Conservation (phyloP, 2,329 filamentous ascomycete species). For the Trichoderma hamatum region DNA sequence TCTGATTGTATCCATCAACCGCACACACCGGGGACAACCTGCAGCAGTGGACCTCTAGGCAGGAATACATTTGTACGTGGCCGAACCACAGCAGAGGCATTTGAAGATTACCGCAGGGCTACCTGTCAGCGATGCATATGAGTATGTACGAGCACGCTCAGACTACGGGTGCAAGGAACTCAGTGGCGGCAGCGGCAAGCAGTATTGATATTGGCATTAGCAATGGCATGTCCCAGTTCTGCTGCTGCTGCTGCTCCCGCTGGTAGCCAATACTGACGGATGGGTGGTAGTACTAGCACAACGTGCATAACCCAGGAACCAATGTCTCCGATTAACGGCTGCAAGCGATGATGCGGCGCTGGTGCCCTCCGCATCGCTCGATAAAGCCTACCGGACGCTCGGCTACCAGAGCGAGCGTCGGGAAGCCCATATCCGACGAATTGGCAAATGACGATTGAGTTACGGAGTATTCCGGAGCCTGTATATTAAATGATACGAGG, state of each 20-base stretch:
- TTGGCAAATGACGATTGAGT: not conserved
- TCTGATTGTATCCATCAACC: not conserved
- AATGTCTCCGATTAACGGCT: slow-evolving; percentile 22
- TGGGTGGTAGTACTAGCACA: not conserved
- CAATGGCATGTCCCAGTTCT: not conserved
- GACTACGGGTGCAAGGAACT: not conserved
- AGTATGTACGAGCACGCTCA: not conserved
- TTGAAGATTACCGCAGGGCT: not conserved
- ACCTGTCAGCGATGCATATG: slow-evolving; percentile 3
- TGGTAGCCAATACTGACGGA: not conserved
- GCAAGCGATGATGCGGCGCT: slow-evolving; percentile 7
- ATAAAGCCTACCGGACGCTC: not conserved
- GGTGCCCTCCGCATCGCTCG: not conserved
- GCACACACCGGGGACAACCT: slow-evolving; percentile 6
- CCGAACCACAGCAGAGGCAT: slow-evolving; percentile 13
- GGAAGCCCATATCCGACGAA: slow-evolving; percentile 18
- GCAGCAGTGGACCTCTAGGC: slow-evolving; percentile 19
- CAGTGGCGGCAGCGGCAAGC: not conserved
- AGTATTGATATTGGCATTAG: not conserved
- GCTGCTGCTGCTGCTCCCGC: not conserved
- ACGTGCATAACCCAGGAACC: slow-evolving; percentile 18
- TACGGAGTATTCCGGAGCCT: not conserved
- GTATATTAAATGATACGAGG: not conserved
- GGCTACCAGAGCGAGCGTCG: slow-evolving; percentile 12
- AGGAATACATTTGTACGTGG: slow-evolving; percentile 24